Evolutionary conservation across 163 green algal genomes (phyloP).

Genomic region (Prototheca cutis): DNA sequence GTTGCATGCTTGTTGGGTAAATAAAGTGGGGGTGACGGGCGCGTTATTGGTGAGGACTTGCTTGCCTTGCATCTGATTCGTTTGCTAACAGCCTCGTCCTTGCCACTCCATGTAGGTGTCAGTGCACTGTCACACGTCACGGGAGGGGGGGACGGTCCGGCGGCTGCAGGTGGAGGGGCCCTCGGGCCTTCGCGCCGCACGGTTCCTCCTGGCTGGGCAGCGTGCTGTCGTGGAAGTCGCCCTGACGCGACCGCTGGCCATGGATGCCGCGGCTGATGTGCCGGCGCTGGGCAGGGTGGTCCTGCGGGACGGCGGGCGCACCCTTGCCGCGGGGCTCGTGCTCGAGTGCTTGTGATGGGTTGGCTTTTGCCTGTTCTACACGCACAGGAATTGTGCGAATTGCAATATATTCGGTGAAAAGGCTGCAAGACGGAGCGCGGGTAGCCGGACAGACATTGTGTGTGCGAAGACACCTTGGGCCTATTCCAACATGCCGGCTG

Average conservation of each 20-base stretch:
- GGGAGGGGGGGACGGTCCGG: conserved; percentile 55
- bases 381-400: too few species aligned
- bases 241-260: conserved; percentile 33
- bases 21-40: too few species aligned
- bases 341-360: conserved; percentile 30
- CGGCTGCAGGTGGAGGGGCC: background rate
- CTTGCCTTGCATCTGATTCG: too few species aligned
- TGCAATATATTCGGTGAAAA: too few species aligned
- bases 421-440: too few species aligned
- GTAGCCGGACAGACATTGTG: too few species aligned
- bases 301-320: conserved; percentile 68
- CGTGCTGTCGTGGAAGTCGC: conserved; percentile 66
- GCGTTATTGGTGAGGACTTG: too few species aligned
- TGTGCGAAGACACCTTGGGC: too few species aligned
- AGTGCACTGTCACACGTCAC: conserved; percentile 69
- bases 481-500: too few species aligned
- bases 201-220: conserved; percentile 61
- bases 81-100: too few species aligned
- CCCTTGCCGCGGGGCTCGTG: conserved; percentile 81
- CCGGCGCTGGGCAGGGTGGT: conserved; percentile 70
- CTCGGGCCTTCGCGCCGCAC: conserved; percentile 7
- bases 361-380: too few species aligned
- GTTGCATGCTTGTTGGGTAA: too few species aligned
- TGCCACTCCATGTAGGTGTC: conserved; percentile 33
- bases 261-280: conserved; percentile 71